Base-by-base conservation (phyloP, 192 early-diverging fungal species). In the Coemansia brasiliensis region DNA sequence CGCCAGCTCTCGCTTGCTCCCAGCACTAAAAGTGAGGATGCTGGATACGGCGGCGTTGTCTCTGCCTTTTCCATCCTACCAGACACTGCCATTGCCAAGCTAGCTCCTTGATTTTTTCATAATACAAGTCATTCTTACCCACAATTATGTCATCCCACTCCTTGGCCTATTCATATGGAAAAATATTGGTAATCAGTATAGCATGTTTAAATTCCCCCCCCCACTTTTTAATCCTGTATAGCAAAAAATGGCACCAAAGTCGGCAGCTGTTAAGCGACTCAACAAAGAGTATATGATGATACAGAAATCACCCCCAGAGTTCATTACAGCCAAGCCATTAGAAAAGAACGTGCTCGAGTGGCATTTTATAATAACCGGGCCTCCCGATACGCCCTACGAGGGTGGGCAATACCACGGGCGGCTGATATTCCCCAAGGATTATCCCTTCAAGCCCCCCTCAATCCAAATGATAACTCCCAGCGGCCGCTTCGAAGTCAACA, bases 271-370 rank as follows among this genome's bases (percentile, higher is more conserved):
- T 66, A 89, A 86, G 61, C 82, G 90, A 39, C 74, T 93, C 37
- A 82, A 82, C 22, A 91, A 91, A 69, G 91, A 93, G 74, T 92
- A 90, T 55, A 48, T 81, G 24, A 78, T 86, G 41, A 74, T 93
- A 38, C 81, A 88, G 48, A 87, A 80, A 59, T 89, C 86, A 57
- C 95, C 95, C 10, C 87, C 91, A 22, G 90, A 90, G 50, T 96
- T 84, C 65, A 91, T 99, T 61, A 80, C 83, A 35, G 93, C 97
- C 11, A 91, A 90, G 59, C 97, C 97, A 13, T 75, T 94, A 17
- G 97, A 98, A 78, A 85, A 89, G 40, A 91, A 97, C 72, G 80
- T 98, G 21, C 91, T 98, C 71, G 96, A 98, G 65, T 97, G 94
- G 94, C 96, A 98, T 65, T 98, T 95, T 67, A 95, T 94, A 2